phyloP scores from a whole-genome alignment of 2,329 filamentous ascomycete species.

The Aspergillus tanneri region DNA sequence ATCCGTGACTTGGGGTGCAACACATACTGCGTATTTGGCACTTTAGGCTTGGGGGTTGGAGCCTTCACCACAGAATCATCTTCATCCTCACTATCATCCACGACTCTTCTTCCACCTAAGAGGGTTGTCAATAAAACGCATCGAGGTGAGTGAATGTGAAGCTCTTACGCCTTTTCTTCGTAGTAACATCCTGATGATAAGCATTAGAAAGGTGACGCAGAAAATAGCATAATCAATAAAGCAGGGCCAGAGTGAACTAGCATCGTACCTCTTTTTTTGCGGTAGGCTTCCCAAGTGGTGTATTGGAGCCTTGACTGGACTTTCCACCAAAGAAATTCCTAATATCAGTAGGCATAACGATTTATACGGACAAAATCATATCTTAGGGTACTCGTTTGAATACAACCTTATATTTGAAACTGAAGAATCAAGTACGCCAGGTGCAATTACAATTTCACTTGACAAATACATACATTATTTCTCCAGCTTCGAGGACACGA shows the following conservation, averaged over 20 bases:
- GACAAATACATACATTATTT: conserved; percentile 1
- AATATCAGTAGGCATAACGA: conserved; percentile 77
- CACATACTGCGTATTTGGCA: conserved; percentile 51
- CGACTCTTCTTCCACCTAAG: conserved; percentile 61
- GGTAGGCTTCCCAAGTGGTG: conserved; percentile 47
- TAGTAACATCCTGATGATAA: conserved; percentile 9
- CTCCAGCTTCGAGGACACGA: conserved; percentile 28
- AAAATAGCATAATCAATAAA: background rate
- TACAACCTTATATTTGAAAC: background rate
- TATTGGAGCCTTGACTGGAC: conserved; percentile 57
- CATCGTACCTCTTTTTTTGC: conserved; percentile 44
- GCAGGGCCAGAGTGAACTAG: background rate
- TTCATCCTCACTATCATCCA: conserved; percentile 80
- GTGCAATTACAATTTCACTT: background rate
- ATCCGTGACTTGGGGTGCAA: background rate
- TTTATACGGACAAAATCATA: conserved; percentile 7
- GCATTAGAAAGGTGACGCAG: background rate
- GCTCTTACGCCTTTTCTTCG: conserved; percentile 39
- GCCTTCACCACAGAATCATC: conserved; percentile 52
- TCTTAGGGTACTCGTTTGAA: background rate
- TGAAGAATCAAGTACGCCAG: background rate
- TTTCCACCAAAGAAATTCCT: conserved; percentile 86
- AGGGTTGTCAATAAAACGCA: conserved; percentile 9
- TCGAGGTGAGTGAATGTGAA: background rate
- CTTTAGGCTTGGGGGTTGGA: conserved; percentile 38